Base-by-base conservation (phyloP, 1,284 basidiomycete genomes). In the Grifola frondosa region DNA sequence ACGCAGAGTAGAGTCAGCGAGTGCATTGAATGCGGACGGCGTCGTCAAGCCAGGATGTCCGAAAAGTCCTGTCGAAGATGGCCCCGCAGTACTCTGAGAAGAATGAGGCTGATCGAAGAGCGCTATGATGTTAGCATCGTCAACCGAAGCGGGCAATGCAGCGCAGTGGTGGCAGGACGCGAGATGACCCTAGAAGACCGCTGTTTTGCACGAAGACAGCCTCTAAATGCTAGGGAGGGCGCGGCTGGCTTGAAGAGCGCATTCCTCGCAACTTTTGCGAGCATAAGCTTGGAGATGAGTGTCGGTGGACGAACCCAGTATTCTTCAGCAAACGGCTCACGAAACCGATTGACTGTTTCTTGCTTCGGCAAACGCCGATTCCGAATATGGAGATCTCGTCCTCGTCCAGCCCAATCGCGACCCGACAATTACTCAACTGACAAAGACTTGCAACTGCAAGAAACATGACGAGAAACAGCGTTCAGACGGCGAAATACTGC, bases 1-100 rank as follows among this genome's bases (percentile, higher is more conserved):
- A 24, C 77, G 65, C 30, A 90, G 74, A 7, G 90, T 91, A 16
- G 84, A 77, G 47, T 84, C 72, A 19, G 88, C 78, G 23, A 92
- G 71, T 1, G 74, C 69, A 39, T 78, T 70, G 45, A 91, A 79
- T 15, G 78, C 76, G 8, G 69, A 62, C 0, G 89, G 87, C 24
- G 75, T 69, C 3, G 73, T 78, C 36, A 91, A 72, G 20, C 73
- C 67, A 3, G 73, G 68, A 52, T 91, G 84, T 15, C 78, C 78
- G 58, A 91, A 91, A 24, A 91, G 73, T n/a, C 89, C 88, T 4
- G 84, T 81, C 10, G 71, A 62, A 13, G 73, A 64, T 25, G 74
- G 65, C 4, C 71, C 64, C 8, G 73, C 69, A 5, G 34, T 62
- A 43, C 48, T 63, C 60, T 45, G 62, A 24, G 62, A 54, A 26